Base-by-base conservation (phyloP, 768 basidiomycete genomes). In the Leccinum sublutescens region DNA sequence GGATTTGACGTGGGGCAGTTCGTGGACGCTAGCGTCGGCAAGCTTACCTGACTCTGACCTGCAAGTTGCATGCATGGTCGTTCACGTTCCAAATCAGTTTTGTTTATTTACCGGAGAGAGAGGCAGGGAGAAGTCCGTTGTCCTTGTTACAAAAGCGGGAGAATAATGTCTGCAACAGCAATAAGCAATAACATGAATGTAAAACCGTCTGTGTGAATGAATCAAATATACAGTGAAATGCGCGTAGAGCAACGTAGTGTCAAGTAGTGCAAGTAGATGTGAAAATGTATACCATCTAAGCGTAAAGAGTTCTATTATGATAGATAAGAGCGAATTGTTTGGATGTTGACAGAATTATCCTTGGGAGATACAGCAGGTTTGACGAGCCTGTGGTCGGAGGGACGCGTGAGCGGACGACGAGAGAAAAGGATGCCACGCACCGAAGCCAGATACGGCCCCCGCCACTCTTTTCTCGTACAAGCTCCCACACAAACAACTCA, bases 361-460 rank as follows among this genome's bases (percentile, higher is more conserved):
- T 66, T 66, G 36, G 59, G 57, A 52, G 69, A 56, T 17, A 53
- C 60, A 17, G 59, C 52, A 10, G 71, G 66, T 59, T 56, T 66
- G 31, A 73, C 48, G 19, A 72, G 63, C 43, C 71, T 72, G 23
- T 7, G 10, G 21, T 23, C 14, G 14, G 31, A 9, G 7, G 21
- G 3, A 40, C 61, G 34, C 58, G 59, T 36, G 48, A 33, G 19
- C 17, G n/a, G 21, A 23, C 21, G 29, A 14, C 17, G 29, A 50
- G 8, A 12, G 43, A 40, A 36, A 49, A 5, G 11, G n/a, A 0
- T 8, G 21, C 1, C n/a, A 68, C 80, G 62, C 58, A 85, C 88
- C 80, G 84, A 66, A 89, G 75, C 87, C 86, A 89, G 27, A 88
- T 65, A 64, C 79, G 80, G 6, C 85, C 82, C 2, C 77, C 76